Conservation (phyloP, 768 basidiomycete genomes). For the Amylocystis lapponica region DNA sequence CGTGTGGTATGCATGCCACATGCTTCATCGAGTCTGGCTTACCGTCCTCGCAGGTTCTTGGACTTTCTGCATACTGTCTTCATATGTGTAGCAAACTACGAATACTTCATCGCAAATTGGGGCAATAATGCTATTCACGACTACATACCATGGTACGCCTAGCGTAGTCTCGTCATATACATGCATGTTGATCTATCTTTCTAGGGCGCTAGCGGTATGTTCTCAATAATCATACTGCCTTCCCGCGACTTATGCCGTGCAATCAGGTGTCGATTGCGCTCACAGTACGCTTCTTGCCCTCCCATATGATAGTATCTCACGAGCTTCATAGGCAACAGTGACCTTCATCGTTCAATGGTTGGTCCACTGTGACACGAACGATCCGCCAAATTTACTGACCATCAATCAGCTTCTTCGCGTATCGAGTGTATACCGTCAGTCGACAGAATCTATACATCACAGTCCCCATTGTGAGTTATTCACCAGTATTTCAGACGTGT, state of each 20-base stretch:
- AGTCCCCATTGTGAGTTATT: neutral
- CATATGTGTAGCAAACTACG: slow-evolving; percentile 19
- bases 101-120: slow-evolving; percentile 21
- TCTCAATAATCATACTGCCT: neutral
- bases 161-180: neutral
- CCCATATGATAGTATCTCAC: neutral
- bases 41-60: slow-evolving; percentile 13
- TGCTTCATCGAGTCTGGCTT: slow-evolving; percentile 5
- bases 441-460: neutral
- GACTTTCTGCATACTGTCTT: slow-evolving; percentile 21
- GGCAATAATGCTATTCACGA: slow-evolving; percentile 13
- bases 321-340: slow-evolving; percentile 22
- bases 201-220: slow-evolving; percentile 16
- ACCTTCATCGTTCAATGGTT: slow-evolving; percentile 24
- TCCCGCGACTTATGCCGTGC: neutral
- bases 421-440: slow-evolving; percentile 12
- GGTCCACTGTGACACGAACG: neutral
- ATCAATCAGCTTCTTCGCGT: slow-evolving; percentile 20
- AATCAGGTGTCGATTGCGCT: slow-evolving; percentile 12
- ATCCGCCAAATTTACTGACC: neutral
- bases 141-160: slow-evolving; percentile 21
- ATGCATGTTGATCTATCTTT: neutral
- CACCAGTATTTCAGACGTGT: too few species aligned
- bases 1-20: too few species aligned
- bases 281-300: slow-evolving; percentile 9